These are phyloP conservation scores for Bromus sterilis DNA, from an alignment of 176 grass and related monocot species.

Conservation along the genomic window DNA sequence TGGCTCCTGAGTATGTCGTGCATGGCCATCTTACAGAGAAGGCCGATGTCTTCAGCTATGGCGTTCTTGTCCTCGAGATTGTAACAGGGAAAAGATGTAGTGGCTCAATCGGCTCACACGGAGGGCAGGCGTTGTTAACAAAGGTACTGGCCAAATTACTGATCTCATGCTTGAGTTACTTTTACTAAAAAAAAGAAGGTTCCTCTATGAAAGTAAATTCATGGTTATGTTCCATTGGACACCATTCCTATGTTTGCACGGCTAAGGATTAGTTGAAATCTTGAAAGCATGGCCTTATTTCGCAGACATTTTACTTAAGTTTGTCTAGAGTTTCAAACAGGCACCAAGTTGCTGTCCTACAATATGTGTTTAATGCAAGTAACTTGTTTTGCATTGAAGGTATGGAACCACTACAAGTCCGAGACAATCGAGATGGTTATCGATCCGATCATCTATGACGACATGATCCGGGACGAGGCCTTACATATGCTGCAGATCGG, in stretches of 20 bases:
- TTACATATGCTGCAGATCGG: constrained; percentile 61
- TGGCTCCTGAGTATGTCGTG: constrained; percentile 84
- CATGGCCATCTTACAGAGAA: constrained; percentile 79
- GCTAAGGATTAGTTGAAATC: neutral
- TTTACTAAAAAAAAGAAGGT: neutral
- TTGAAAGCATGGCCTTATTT: neutral
- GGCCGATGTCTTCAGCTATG: constrained; percentile 81
- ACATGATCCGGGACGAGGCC: constrained; percentile 37
- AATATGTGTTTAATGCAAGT: constrained; percentile 21
- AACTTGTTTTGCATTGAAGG: constrained; percentile 37
- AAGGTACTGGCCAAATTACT: constrained; percentile 37
- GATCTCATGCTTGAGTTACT: neutral
- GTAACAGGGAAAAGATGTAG: constrained; percentile 68
- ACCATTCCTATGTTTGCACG: neutral
- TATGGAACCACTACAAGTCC: constrained; percentile 68
- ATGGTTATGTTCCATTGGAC: neutral
- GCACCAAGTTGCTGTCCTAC: neutral
- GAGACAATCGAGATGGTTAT: constrained; percentile 36
- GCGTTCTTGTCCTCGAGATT: constrained; percentile 70
- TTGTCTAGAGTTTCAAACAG: too few relatives aligned
- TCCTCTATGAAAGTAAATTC: neutral
- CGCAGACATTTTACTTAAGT: too few relatives aligned
- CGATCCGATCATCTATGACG: constrained; percentile 50
- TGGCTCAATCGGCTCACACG: constrained; percentile 41
- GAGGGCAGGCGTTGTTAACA: constrained; percentile 48